Evolutionary conservation across 805 yeast species (phyloP).

Genomic region (Dipodascus albidus): DNA sequence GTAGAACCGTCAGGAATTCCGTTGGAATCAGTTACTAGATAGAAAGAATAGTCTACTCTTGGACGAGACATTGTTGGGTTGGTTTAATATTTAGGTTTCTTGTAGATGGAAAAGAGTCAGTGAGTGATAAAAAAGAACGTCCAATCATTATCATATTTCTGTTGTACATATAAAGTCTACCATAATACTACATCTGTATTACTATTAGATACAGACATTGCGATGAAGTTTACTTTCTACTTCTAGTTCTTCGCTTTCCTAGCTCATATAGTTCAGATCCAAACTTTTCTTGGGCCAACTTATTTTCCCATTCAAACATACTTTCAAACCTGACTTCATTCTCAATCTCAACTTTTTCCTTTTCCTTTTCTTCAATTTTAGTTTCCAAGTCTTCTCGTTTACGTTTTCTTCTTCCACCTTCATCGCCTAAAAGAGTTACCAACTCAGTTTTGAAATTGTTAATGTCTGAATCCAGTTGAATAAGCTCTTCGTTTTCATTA

Average conservation of each 20-base stretch:
- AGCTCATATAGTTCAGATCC: not conserved
- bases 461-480: conserved; percentile 17
- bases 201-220: too few species aligned
- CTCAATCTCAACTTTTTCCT: conserved; percentile 6
- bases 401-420: conserved; percentile 8
- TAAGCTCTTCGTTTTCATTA: conserved; percentile 30
- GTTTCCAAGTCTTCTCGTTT: conserved; percentile 13
- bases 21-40: conserved; percentile 70
- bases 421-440: conserved; percentile 1
- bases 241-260: not conserved
- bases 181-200: too few species aligned
- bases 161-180: too few species aligned
- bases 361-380: conserved; percentile 14
- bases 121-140: too few species aligned
- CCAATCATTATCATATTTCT: too few species aligned
- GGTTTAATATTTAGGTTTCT: not conserved
- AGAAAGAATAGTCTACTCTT: conserved; percentile 45
- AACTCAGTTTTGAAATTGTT: conserved; percentile 20
- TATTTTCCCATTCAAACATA: conserved; percentile 6
- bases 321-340: conserved; percentile 5
- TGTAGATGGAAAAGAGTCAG: too few species aligned
- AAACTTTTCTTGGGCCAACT: conserved; percentile 4
- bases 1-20: conserved; percentile 53
- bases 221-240: too few species aligned
- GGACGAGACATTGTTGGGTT: not conserved